Conservation (phyloP, 176 grass and related monocot genomes). For the Ampelocalamus luodianensis region DNA sequence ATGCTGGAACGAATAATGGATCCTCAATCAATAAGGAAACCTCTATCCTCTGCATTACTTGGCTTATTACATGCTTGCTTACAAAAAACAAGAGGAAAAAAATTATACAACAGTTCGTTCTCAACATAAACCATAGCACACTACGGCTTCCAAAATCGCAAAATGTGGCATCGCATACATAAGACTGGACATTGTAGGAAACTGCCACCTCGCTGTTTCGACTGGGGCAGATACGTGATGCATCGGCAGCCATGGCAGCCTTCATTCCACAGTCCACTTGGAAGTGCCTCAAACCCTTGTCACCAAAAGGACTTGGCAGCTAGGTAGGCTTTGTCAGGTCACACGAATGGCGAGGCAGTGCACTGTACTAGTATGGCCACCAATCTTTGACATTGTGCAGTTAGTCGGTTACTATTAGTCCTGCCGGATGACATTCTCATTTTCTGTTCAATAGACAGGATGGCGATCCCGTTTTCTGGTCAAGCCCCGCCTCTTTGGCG, state of each 20-base stretch:
- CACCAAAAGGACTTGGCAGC: slow-evolving; percentile 42
- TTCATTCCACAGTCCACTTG: not conserved
- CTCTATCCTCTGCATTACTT: not conserved
- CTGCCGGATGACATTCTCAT: not conserved
- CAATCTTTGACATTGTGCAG: slow-evolving; percentile 30
- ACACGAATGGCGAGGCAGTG: slow-evolving; percentile 31
- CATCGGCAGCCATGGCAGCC: not conserved
- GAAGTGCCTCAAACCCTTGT: slow-evolving; percentile 26
- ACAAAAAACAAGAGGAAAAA: not conserved
- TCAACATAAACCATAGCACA: slow-evolving; percentile 22
- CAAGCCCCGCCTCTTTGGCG: slow-evolving; percentile 50
- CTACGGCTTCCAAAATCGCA: slow-evolving; percentile 17
- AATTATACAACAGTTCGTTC: slow-evolving; percentile 19
- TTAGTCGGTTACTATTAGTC: slow-evolving; percentile 38
- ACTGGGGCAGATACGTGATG: not conserved
- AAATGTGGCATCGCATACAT: slow-evolving; percentile 15
- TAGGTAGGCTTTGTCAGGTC: slow-evolving; percentile 17
- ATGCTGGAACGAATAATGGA: not conserved
- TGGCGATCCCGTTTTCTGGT: slow-evolving; percentile 65
- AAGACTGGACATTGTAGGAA: not conserved
- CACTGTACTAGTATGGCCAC: slow-evolving; percentile 43
- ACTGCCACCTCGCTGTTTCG: not conserved
- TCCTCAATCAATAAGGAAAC: slow-evolving; percentile 2
- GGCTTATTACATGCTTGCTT: slow-evolving; percentile 25
- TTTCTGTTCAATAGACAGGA: slow-evolving; percentile 50